Evolutionary conservation across 208 protist species (phyloP).

Genomic region (Sergeia podlipaevii): DNA sequence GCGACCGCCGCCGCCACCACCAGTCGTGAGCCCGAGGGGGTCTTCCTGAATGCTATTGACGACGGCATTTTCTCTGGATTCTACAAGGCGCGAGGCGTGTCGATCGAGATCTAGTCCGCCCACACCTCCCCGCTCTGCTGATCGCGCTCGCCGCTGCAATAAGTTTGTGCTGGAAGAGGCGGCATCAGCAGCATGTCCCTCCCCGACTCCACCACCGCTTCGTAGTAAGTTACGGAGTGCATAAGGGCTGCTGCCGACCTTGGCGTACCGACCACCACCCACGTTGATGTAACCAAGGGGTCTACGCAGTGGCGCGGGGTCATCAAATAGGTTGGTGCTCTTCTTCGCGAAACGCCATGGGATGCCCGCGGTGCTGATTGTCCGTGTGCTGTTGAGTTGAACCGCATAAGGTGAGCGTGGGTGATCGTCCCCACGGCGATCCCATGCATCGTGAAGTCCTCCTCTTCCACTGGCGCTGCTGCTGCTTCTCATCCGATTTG

Average conservation of each 20-base stretch:
- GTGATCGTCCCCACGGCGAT: background rate
- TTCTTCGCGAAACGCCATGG: slow-evolving; percentile 50
- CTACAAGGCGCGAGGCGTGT: slow-evolving; percentile 2
- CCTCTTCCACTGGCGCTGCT: background rate
- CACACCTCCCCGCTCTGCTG: background rate
- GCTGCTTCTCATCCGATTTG: too few relatives aligned
- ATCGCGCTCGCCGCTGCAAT: background rate
- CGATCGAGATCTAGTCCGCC: background rate
- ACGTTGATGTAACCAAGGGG: slow-evolving; percentile 66
- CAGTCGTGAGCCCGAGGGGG: background rate
- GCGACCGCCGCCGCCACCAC: background rate
- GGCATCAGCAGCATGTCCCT: background rate
- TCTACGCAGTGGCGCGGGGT: slow-evolving; percentile 32
- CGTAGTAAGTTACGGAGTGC: background rate
- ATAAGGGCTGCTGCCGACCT: slow-evolving; percentile 28
- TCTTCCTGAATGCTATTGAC: background rate
- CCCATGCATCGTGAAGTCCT: slow-evolving; percentile 14
- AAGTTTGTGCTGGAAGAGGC: background rate
- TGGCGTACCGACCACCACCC: slow-evolving; percentile 38
- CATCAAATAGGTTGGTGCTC: slow-evolving; percentile 15
- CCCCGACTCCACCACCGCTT: background rate
- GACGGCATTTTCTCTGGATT: too few relatives aligned
- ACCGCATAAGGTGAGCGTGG: slow-evolving; percentile 5
- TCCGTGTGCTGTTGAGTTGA: slow-evolving; percentile 3
- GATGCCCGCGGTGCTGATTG: slow-evolving; percentile 22